Conservation (phyloP, 1,284 basidiomycete species). For the Ustilago bromivora region DNA sequence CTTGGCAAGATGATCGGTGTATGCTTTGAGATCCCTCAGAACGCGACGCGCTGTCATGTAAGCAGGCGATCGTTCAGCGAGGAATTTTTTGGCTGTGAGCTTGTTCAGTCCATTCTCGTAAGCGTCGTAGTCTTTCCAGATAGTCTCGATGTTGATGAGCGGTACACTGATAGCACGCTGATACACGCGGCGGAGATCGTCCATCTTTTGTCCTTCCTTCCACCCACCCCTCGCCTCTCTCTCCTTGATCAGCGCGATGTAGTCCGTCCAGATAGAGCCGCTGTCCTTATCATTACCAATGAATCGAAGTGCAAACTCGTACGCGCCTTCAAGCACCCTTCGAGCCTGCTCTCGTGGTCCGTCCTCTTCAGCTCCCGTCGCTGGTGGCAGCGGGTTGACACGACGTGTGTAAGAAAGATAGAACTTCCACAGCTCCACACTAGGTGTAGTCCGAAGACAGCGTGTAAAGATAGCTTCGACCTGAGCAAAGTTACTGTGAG, state of each 20-base stretch:
- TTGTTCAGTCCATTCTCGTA: constrained; percentile 93
- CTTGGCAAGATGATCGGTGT: constrained; percentile 72
- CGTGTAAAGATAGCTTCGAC: constrained; percentile 77
- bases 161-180: constrained; percentile 94
- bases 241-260: constrained; percentile 84
- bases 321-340: constrained; percentile 85
- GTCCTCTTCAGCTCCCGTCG: constrained; percentile 70
- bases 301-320: constrained; percentile 91
- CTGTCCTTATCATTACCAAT: constrained; percentile 80
- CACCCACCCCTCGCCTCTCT: constrained; percentile 76
- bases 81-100: constrained; percentile 95
- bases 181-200: constrained; percentile 88
- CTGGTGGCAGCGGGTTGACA: constrained; percentile 65
- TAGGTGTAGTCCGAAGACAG: constrained; percentile 83
- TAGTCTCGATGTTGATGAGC: constrained; percentile 87
- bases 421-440: constrained; percentile 87
- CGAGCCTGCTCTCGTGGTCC: constrained; percentile 75
- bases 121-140: constrained; percentile 94
- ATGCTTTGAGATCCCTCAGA: constrained; percentile 80
- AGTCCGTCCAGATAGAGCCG: constrained; percentile 75
- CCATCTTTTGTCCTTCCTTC: constrained; percentile 97
- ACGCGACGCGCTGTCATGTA: constrained; percentile 95
- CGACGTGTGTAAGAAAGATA: constrained; percentile 67
- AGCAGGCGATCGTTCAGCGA: constrained; percentile 82
- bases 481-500: constrained; percentile 76